A percentile compares a stretch with the other conserved stretches of the same genome.
Conservation (phyloP, 768 basidiomycete genomes). For the Hortiboletus campestris region DNA sequence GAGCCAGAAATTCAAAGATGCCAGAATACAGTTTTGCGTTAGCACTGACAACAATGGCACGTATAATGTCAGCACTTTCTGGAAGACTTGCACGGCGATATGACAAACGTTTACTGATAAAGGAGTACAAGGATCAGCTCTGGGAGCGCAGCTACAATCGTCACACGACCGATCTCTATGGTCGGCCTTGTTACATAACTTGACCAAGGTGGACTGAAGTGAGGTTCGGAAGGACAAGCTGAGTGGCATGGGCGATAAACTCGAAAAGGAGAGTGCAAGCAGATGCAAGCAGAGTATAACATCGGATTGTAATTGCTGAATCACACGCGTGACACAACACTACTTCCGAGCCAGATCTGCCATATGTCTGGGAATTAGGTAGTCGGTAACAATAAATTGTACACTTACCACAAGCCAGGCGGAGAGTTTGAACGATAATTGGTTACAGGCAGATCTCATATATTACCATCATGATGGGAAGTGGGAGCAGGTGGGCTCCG, state of each 20-base stretch:
- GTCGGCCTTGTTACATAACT: slow-evolving; percentile 17
- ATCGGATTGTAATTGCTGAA: slow-evolving; percentile 16
- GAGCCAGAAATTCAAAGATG: slow-evolving; percentile 13
- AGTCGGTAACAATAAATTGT: too few species aligned
- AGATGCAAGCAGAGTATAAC: slow-evolving; percentile 13
- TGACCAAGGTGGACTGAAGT: slow-evolving; percentile 2
- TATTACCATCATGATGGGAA: slow-evolving; percentile 18
- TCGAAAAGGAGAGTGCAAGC: neutral
- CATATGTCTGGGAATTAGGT: neutral
- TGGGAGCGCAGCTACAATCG: slow-evolving; percentile 13
- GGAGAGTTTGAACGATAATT: neutral
- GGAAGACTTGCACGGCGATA: slow-evolving; percentile 17
- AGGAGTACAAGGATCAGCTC: slow-evolving; percentile 13
- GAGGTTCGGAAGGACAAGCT: slow-evolving; percentile 15
- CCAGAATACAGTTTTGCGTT: slow-evolving; percentile 11
- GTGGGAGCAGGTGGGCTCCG: neutral
- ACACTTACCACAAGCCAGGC: slow-evolving; percentile 12
- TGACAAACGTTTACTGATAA: neutral
- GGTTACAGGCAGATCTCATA: neutral
- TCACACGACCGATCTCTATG: slow-evolving; percentile 24
- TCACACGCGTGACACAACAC: slow-evolving; percentile 7
- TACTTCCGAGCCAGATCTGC: slow-evolving; percentile 24
- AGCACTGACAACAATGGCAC: neutral
- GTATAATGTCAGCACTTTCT: neutral
- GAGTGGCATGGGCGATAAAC: neutral